Evolutionary conservation across 257 asterid species (phyloP).

Genomic region (Anisodus tanguticus): DNA sequence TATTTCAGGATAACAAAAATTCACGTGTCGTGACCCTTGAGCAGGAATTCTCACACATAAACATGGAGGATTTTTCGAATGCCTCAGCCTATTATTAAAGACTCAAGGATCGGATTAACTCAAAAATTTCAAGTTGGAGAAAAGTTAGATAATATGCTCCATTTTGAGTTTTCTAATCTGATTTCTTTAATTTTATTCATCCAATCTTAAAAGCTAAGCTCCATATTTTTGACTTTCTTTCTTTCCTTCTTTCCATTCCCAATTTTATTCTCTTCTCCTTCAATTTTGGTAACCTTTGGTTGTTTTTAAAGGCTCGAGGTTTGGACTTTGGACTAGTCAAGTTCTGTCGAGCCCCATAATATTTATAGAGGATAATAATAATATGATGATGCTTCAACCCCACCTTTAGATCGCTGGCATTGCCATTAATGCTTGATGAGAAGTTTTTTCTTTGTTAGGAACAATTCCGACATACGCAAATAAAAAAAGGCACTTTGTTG

Average conservation of each 20-base stretch:
- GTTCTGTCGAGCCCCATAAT: conserved; percentile 5
- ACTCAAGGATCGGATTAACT: too few relatives aligned
- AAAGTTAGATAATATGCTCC: background rate
- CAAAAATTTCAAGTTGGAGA: background rate
- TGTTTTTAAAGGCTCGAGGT: conserved; percentile 46
- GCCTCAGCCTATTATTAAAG: too few relatives aligned
- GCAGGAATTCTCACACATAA: too few relatives aligned
- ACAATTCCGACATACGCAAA: background rate
- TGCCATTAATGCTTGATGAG: background rate
- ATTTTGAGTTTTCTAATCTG: background rate
- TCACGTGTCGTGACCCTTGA: too few relatives aligned
- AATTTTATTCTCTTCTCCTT: conserved; percentile 35
- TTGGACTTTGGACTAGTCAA: conserved; percentile 34
- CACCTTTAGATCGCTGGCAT: background rate
- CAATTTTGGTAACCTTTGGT: conserved; percentile 33
- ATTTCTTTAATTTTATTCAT: background rate
- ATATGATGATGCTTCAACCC: background rate
- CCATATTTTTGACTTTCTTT: background rate
- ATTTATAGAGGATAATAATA: background rate
- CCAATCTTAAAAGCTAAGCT: background rate
- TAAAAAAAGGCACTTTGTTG: background rate
- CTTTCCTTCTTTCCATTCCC: background rate
- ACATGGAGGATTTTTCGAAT: too few relatives aligned
- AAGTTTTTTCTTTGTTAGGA: background rate
- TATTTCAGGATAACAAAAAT: too few relatives aligned